phyloP scores from a whole-genome alignment of 306 rosid genomes.

The Malus orientalis region DNA sequence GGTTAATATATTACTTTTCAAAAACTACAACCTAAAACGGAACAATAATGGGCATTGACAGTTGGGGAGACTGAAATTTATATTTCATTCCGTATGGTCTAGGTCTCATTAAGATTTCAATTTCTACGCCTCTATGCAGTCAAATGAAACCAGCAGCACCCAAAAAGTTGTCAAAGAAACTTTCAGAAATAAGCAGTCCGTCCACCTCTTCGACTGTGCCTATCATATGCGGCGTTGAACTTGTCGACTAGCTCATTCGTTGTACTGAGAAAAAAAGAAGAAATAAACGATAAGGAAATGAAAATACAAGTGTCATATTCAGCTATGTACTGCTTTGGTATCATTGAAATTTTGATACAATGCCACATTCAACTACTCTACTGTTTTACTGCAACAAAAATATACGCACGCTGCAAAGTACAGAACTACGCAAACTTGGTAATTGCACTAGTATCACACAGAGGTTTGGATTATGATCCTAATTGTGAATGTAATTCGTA shows the following conservation, averaged over 20 bases:
- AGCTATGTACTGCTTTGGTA: not conserved
- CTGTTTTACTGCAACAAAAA: not conserved
- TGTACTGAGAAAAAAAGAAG: constrained; percentile 7
- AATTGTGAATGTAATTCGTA: not conserved
- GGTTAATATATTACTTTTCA: too few relatives aligned
- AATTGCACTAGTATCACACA: not conserved
- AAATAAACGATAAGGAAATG: not conserved
- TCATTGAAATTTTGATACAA: not conserved
- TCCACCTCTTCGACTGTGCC: constrained; percentile 92
- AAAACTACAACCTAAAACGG: too few relatives aligned
- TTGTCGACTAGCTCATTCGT: constrained; percentile 68
- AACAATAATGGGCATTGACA: not conserved
- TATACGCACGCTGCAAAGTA: not conserved
- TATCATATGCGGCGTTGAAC: constrained; percentile 74
- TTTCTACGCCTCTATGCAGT: not conserved
- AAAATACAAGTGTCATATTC: not conserved
- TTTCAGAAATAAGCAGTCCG: constrained; percentile 76
- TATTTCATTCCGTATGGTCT: not conserved
- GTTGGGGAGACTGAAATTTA: not conserved
- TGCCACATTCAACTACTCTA: not conserved
- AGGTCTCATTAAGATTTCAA: not conserved
- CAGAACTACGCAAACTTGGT: not conserved
- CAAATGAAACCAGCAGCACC: constrained; percentile 2
- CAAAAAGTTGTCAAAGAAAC: not conserved
- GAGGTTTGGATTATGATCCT: too few relatives aligned